Base-by-base conservation (phyloP, 176 grass and related monocot genomes). In the Pontederia paniculata region DNA sequence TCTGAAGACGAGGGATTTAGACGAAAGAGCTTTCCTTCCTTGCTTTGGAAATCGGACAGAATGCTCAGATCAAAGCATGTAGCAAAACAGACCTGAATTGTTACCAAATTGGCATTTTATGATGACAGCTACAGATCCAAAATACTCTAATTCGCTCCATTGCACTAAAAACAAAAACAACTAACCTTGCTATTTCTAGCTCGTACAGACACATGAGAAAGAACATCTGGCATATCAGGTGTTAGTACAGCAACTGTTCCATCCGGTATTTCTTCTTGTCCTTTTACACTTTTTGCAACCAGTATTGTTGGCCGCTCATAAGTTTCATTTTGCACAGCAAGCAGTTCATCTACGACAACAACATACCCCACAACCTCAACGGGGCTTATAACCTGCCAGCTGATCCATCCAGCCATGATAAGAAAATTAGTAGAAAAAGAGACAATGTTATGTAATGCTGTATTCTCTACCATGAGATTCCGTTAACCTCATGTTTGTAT, bases 161-260 rank as follows among this genome's bases (percentile, higher is more conserved):
- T 37, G 7, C 28, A 37, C 1, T 37, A 37, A 6, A 2, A 37
- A 37, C 2, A 18, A 59, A 41, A 59, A 21, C 54, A 61, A 67
- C 48, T 60, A 67, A 90, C 93, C 93, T 98, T 98, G 83, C 86
- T 66, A 79, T 98, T 91, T 80, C 93, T 88, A 65, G 93, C 93
- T 81, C 93, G 80, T 43, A 98, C 93, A 55, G 93, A 98, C 12
- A 98, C 93, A 63, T 98, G 93, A 52, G 93, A 91, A n/a, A 98
- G 62, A 77, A 98, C 93, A 79, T 98, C 93, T 67, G 93, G 93
- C 93, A 98, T 98, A 58, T 98, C 83, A 70, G 83, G 93, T 58
- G 93, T 98, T 50, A 98, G 79, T 28, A 98, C 83, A 25, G 83
- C 93, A 76, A 98, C 73, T 44, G 80, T 77, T 57, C 93, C 93